Conservation (phyloP, 352 stramenopile species). For the Blastocystis sp. region DNA sequence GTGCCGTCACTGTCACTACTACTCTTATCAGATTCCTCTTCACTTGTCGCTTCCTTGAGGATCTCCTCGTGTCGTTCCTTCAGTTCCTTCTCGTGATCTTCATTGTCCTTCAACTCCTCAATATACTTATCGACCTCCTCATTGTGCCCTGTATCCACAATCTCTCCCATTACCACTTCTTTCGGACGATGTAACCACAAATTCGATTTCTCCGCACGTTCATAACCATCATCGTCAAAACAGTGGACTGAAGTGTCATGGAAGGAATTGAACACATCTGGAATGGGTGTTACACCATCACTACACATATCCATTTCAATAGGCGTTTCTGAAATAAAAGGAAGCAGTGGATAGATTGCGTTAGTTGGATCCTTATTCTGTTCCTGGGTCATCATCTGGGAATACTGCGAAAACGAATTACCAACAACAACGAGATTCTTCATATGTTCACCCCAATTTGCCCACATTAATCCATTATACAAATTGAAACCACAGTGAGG, state of each 20-base stretch:
- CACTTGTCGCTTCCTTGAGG: not conserved
- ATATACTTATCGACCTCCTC: conserved; percentile 51
- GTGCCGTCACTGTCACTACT: not conserved
- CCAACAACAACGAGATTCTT: conserved; percentile 44
- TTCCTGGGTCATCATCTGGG: not conserved
- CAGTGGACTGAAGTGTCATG: conserved; percentile 6
- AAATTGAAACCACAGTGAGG: conserved; percentile 46
- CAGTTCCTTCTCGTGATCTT: conserved; percentile 58
- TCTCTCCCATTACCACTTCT: conserved; percentile 46
- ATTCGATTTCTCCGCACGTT: not conserved
- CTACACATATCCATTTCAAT: conserved; percentile 24
- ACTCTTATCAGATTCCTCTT: not conserved
- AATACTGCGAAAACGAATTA: conserved; percentile 41
- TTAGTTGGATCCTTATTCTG: conserved; percentile 27
- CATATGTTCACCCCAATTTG: conserved; percentile 62
- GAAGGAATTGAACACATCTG: conserved; percentile 45
- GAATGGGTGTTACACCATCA: conserved; percentile 2
- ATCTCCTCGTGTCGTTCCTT: conserved; percentile 43
- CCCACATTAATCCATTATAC: conserved; percentile 68
- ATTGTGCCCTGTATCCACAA: conserved; percentile 31
- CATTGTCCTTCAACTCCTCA: conserved; percentile 61
- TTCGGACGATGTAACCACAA: conserved; percentile 48
- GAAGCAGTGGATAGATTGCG: conserved; percentile 51
- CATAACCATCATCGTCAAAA: not conserved
- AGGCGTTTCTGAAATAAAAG: conserved; percentile 16